Evolutionary conservation across 1,284 basidiomycete species (phyloP), one percentile per base, ranked within the genome.

Genomic region (Tilletia setariae): DNA sequence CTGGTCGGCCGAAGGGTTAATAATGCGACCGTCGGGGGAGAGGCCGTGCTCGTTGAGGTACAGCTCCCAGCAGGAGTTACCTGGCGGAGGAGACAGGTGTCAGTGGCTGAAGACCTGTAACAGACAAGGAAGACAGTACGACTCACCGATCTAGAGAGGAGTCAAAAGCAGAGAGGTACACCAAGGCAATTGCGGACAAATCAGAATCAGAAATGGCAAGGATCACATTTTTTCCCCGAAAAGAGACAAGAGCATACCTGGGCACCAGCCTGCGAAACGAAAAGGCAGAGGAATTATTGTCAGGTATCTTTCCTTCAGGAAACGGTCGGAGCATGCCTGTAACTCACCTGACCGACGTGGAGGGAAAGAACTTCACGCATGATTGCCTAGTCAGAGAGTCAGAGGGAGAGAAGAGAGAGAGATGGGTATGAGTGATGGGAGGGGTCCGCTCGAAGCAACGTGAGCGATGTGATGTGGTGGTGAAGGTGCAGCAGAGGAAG

Each of bases 11-110:
- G 91, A 90, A 75, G 88, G 88, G 77, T 91, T 77, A 63, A 73
- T 73, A 72, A 83, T 72, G 63, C 77, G 78, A 56, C 82, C 82
- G 68, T 83, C 82, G 53, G 80, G 81, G 67, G 76, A 78, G 77
- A 99, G 87, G 82, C 94, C 94, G 85, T 99, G 96, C 86, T 99
- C 96, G 79, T 95, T 89, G 21, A 62, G 46, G 51, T 46, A 69
- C 46, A 71, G 75, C 85, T 97, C 94, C 95, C 94, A 84, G 75
- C 83, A 83, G 70, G 83, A 81, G 70, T 82, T 80, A 75, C 80
- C 80, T 71, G 79, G 11, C 19, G 25, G 23, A 25, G 23, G 62
- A 63, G 21, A 28, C 6, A 63, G 25, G 21, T 63, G 21, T 44
- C 7, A 21, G 59, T 40, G 59, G 16, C 19, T 25, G 59, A 19